Conservation (phyloP, 78 protist genomes). For the Abeoforma whisleri region DNA sequence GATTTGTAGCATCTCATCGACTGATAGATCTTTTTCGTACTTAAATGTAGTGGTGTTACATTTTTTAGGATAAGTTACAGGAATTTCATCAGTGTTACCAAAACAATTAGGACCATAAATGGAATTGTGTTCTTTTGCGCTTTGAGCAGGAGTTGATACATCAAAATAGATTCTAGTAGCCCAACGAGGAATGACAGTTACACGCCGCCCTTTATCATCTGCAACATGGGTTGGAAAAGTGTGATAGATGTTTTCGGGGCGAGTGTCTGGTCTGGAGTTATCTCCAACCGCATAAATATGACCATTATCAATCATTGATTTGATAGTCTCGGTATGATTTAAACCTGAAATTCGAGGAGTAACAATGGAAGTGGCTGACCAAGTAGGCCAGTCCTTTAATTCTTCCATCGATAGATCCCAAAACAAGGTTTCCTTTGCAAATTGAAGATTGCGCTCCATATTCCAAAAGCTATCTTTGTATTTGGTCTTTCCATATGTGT, state of each 20-base stretch:
- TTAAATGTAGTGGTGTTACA: conserved; percentile 30
- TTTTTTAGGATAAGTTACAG: neutral
- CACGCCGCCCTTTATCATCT: neutral
- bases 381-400: neutral
- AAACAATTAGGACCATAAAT: conserved; percentile 26
- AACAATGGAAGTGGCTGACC: conserved; percentile 23
- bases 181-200: conserved; percentile 15
- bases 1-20: conserved; percentile 30
- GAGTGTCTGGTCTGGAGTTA: neutral
- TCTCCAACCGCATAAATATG: neutral
- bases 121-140: conserved; percentile 4
- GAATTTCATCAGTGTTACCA: conserved; percentile 1
- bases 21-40: neutral
- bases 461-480: neutral
- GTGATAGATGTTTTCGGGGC: conserved; percentile 18
- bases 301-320: neutral
- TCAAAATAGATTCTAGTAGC: conserved; percentile 40
- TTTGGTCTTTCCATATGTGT: neutral
- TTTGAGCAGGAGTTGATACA: conserved; percentile 10
- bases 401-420: neutral
- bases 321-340: neutral
- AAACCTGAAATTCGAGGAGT: conserved; percentile 1
- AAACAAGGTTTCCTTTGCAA: neutral
- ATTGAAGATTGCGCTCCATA: neutral
- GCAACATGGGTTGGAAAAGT: neutral